Conservation (phyloP, 768 basidiomycete genomes). For the Leccinum obscurum region DNA sequence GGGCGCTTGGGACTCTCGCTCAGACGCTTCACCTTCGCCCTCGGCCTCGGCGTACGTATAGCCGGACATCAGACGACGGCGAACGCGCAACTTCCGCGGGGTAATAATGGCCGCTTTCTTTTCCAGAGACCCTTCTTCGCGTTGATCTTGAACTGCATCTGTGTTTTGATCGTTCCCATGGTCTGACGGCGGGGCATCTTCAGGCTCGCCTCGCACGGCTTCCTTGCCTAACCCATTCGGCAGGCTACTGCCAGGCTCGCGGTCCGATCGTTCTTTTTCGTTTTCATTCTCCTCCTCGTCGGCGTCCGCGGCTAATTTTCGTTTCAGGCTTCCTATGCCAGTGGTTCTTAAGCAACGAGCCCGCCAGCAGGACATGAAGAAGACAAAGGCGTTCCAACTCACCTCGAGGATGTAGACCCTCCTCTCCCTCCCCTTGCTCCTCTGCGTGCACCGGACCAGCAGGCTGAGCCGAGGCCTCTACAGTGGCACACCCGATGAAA, state of each 20-base stretch:
- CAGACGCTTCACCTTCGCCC: constrained; percentile 5
- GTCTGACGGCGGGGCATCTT: constrained; percentile 1
- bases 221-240: background rate
- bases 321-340: background rate
- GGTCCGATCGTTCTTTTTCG: background rate
- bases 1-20: background rate
- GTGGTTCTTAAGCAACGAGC: background rate
- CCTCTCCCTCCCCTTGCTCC: background rate
- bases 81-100: constrained; percentile 5
- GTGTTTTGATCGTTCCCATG: constrained; percentile 3
- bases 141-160: background rate
- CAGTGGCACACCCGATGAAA: constrained; percentile 27
- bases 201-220: background rate
- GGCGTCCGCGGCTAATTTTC: background rate
- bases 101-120: constrained; percentile 2
- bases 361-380: background rate
- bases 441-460: background rate
- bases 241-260: background rate
- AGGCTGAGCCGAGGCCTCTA: constrained; percentile 3
- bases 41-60: constrained; percentile 5
- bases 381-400: background rate
- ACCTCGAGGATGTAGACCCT: constrained; percentile 2
- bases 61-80: constrained; percentile 9
- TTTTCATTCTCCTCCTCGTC: constrained; percentile 2
- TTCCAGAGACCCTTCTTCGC: constrained; percentile 6